Evolutionary conservation across 225 moss, liverwort and hornwort genomes (phyloP).

Genomic region (Pleurozium schreberi): DNA sequence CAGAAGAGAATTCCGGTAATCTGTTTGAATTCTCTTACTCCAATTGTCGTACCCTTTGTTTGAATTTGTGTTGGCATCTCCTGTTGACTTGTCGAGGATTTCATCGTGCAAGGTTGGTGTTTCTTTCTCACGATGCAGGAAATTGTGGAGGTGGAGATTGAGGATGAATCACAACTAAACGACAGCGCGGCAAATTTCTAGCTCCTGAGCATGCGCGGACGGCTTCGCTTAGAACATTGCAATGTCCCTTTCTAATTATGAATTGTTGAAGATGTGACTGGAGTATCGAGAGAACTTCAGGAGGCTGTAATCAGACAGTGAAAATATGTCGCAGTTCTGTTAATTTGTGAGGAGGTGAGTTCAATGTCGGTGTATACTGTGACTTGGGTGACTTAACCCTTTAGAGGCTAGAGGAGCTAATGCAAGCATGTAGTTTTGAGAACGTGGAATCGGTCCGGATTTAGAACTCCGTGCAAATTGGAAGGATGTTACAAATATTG

Average conservation of each 20-base stretch:
- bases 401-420: background rate
- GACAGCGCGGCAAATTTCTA: slow-evolving; percentile 61
- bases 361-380: background rate
- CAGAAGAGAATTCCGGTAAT: slow-evolving; percentile 46
- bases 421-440: background rate
- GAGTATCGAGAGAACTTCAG: background rate
- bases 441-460: background rate
- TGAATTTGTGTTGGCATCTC: background rate
- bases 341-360: background rate
- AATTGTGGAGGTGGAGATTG: slow-evolving; percentile 56
- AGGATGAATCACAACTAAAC: slow-evolving; percentile 47
- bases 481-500: background rate
- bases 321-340: background rate
- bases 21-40: background rate
- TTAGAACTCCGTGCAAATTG: background rate
- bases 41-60: background rate
- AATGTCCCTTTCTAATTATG: background rate
- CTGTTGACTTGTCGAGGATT: background rate
- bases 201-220: background rate
- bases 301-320: background rate
- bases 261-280: background rate
- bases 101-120: background rate
- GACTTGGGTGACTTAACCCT: background rate
- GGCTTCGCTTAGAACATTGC: background rate
- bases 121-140: slow-evolving; percentile 16